Base-by-base conservation (phyloP, 2,329 filamentous ascomycete genomes). In the Ophiostoma tasmaniense region DNA sequence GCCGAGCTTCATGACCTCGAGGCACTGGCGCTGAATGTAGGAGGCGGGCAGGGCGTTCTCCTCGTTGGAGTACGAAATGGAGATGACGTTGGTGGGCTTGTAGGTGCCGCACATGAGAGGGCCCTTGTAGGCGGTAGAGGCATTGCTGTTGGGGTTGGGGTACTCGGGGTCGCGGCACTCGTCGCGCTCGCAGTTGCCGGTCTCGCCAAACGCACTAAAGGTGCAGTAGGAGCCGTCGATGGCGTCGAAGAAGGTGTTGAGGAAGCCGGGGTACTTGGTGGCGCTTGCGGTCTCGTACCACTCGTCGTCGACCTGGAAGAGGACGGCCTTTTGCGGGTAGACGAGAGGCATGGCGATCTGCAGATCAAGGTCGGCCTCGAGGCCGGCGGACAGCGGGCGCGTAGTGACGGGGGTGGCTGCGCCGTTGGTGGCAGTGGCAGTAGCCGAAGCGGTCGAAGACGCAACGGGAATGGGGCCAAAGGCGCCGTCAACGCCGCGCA, bases 31-130 rank as follows among this genome's bases (percentile, higher is more conserved):
- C 71, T 82, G 78, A 72, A 85, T 82, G 76, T 89, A 89, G 71
- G 76, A 78, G 6, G 80, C 76, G 0, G 85, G 85, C 28, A 87
- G 78, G 25, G 83, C 82, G 5, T 77, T 76, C 75, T 88, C 85
- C 55, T 82, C 79, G 55, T 82, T 82, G 64, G 84, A 84, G 74
- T 87, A 87, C 2, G 82, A 84, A 72, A 88, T 83, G 50, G 80
- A 82, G 70, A 86, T 81, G 8, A 87, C 84, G 71, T 86, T 85
- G 13, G 85, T 84, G 2, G 84, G 82, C 73, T 81, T 79, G 77
- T 76, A 77, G 14, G 73, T 73, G 64, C 76, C 77, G 72, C 76
- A 79, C 72, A 75, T 74, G 20, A 78, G 75, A 50, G 75, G 70
- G 28, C 82, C 82, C 70, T 81, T 81, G 76, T 84, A 86, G 22